Evolutionary conservation across 257 asterid species (phyloP).

Genomic region (Anisodus tanguticus): DNA sequence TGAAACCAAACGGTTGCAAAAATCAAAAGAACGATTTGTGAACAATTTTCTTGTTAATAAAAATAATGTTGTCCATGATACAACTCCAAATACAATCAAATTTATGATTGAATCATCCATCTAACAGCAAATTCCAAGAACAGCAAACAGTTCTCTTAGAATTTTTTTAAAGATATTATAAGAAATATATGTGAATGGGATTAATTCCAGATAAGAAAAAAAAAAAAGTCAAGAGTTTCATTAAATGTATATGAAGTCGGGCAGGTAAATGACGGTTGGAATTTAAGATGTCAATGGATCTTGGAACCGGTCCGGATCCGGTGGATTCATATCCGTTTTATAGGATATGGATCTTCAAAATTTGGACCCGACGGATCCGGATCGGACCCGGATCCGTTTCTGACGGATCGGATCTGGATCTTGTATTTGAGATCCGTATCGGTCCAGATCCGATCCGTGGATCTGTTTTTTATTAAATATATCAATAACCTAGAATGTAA

Average conservation of each 20-base stretch:
- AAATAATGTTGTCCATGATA: conserved; percentile 75
- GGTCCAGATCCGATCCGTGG: too few relatives aligned
- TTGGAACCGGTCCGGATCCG: too few relatives aligned
- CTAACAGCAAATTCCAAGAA: background rate
- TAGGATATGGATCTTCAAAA: too few relatives aligned
- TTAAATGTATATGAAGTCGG: background rate
- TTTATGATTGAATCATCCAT: conserved; percentile 67
- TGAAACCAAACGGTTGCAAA: conserved; percentile 80
- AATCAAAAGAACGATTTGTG: conserved; percentile 67
- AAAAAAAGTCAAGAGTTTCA: background rate
- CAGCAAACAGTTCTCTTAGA: background rate
- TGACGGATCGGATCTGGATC: too few relatives aligned
- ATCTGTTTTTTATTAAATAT: too few relatives aligned
- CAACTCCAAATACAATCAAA: conserved; percentile 47
- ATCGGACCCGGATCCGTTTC: too few relatives aligned
- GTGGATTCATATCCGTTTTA: too few relatives aligned
- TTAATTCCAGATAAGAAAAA: background rate
- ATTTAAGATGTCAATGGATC: background rate
- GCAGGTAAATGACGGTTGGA: background rate
- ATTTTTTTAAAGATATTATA: background rate
- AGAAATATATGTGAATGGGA: background rate
- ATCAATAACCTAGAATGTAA: too few relatives aligned
- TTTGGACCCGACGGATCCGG: too few relatives aligned
- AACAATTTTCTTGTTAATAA: conserved; percentile 43
- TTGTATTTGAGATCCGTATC: too few relatives aligned